Conservation (phyloP, 148 eudicot genomes). For the Fagopyrum esculentum region DNA sequence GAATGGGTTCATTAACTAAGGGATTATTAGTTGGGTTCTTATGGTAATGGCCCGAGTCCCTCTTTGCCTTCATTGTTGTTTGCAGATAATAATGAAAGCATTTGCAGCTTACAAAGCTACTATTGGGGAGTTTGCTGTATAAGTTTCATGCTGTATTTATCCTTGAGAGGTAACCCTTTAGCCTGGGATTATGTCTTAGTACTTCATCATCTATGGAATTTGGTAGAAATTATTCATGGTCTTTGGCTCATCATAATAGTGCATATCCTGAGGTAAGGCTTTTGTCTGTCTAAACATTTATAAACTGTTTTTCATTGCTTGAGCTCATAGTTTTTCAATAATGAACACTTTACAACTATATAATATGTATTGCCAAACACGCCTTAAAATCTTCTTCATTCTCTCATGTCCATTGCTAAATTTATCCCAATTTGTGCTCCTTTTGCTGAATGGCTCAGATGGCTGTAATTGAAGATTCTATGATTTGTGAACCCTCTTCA, state of each 20-base stretch:
- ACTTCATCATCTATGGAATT: too few relatives aligned
- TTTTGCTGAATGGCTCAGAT: neutral
- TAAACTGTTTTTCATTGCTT: too few relatives aligned
- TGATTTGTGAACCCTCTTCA: neutral
- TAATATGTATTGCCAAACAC: too few relatives aligned
- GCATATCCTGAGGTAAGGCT: too few relatives aligned
- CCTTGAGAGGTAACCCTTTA: neutral
- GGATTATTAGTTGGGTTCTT: neutral
- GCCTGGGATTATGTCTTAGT: too few relatives aligned
- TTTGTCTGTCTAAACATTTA: too few relatives aligned
- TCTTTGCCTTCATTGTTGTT: neutral
- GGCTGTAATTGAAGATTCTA: neutral
- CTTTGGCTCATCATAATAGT: too few relatives aligned
- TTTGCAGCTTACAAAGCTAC: neutral
- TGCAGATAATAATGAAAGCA: neutral
- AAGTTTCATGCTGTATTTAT: neutral
- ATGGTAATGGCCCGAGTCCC: neutral
- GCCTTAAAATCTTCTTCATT: neutral
- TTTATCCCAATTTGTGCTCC: neutral
- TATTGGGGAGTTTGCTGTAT: neutral
- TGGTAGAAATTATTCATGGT: too few relatives aligned
- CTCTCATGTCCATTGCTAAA: neutral
- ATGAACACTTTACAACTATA: too few relatives aligned
- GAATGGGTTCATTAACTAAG: constrained; percentile 20
- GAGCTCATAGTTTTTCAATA: too few relatives aligned